phyloP scores from a whole-genome alignment of 108 stramenopile genomes.

The Cylindrotheca fusiformis region DNA sequence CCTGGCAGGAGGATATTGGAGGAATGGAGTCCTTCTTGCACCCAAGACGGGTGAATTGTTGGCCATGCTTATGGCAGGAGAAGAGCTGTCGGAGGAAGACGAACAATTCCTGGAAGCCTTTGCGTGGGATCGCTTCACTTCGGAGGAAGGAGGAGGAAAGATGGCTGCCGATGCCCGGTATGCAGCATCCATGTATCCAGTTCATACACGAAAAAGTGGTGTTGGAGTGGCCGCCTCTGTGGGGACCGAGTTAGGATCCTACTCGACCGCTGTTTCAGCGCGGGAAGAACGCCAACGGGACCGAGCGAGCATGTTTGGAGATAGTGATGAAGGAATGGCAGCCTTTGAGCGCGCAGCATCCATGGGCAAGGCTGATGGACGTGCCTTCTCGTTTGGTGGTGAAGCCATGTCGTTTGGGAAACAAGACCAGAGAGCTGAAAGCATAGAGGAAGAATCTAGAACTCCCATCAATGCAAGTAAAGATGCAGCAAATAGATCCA shows the following conservation, averaged over 20 bases:
- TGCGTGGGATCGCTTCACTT: slow-evolving; percentile 81
- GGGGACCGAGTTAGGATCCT: slow-evolving; percentile 84
- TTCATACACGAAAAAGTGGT: slow-evolving; percentile 54
- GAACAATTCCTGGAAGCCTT: slow-evolving; percentile 59
- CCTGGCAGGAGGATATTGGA: slow-evolving; percentile 93
- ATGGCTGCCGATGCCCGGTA: slow-evolving; percentile 76
- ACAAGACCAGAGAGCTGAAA: neutral
- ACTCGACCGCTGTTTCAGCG: slow-evolving; percentile 75
- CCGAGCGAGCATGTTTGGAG: slow-evolving; percentile 46
- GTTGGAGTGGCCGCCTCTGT: slow-evolving; percentile 70
- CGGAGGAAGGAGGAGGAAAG: slow-evolving; percentile 45
- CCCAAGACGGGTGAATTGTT: slow-evolving; percentile 83
- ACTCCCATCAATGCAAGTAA: neutral
- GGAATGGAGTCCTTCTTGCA: slow-evolving; percentile 91
- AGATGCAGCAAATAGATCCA: neutral
- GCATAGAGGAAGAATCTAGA: neutral
- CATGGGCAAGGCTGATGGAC: slow-evolving; percentile 59
- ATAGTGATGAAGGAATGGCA: slow-evolving; percentile 34
- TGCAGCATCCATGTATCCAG: slow-evolving; percentile 77
- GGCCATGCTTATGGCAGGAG: slow-evolving; percentile 44
- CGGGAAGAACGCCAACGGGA: slow-evolving; percentile 62
- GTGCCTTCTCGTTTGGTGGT: slow-evolving; percentile 32
- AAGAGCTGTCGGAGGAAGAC: slow-evolving; percentile 39
- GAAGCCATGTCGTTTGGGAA: neutral
- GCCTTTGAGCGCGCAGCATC: slow-evolving; percentile 66